Evolutionary conservation across 192 early-diverging fungal species (phyloP).

Genomic region (Coemansia sp.): DNA sequence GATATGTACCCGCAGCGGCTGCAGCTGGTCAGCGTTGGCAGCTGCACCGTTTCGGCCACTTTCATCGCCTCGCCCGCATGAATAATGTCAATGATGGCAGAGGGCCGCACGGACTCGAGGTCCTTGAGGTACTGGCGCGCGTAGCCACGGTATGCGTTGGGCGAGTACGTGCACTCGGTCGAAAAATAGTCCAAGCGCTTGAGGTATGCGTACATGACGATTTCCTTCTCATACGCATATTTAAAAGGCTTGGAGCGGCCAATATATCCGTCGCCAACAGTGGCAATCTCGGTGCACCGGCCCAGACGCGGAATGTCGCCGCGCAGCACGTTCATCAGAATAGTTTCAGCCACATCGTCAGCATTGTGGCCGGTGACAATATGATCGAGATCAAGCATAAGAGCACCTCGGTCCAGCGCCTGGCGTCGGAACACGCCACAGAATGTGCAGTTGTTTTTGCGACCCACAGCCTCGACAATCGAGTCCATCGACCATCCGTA

Average conservation of each 20-base stretch:
- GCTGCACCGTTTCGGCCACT: constrained; percentile 61
- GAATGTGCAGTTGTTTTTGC: constrained; percentile 99
- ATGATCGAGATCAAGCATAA: constrained; percentile 86
- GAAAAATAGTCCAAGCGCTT: constrained; percentile 97
- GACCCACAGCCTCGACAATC: constrained; percentile 90
- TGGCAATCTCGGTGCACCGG: constrained; percentile 90
- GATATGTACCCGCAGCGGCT: constrained; percentile 94
- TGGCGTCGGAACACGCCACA: constrained; percentile 98
- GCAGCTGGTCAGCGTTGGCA: constrained; percentile 66
- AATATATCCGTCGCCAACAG: constrained; percentile 67
- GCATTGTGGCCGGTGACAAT: constrained; percentile 99
- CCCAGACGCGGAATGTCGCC: constrained; percentile 89
- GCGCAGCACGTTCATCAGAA: constrained; percentile 96
- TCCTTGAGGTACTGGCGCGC: constrained; percentile 94
- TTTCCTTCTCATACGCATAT: constrained; percentile 99
- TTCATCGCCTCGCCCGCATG: constrained; percentile 89
- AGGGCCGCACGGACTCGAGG: constrained; percentile 84
- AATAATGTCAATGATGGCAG: constrained; percentile 92
- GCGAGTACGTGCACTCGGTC: constrained; percentile 97
- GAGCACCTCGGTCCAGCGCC: constrained; percentile 91
- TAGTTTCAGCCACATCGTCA: constrained; percentile 98
- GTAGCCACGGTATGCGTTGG: constrained; percentile 95
- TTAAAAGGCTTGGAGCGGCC: constrained; percentile 98
- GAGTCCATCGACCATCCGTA: constrained; percentile 99
- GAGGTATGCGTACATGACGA: constrained; percentile 99